Evolutionary conservation across 1,139 yeast species (phyloP).

Genomic region (Hansenula anomala): DNA sequence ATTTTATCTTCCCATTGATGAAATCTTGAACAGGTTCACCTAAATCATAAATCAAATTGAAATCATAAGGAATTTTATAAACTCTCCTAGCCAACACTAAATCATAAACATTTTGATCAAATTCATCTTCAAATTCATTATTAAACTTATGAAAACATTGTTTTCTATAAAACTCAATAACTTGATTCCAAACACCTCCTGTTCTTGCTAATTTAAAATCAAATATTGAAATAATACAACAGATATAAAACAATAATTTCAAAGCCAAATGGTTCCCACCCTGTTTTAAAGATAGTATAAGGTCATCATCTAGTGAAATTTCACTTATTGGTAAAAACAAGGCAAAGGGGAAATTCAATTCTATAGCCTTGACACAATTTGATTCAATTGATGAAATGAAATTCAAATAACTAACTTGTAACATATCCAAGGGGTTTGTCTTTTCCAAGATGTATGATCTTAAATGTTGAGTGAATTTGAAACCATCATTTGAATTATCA

Average conservation of each 20-base stretch:
- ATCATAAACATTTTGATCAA: slow-evolving; percentile 12
- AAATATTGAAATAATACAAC: slow-evolving; percentile 18
- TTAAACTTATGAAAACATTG: slow-evolving; percentile 2
- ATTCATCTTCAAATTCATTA: slow-evolving; percentile 14
- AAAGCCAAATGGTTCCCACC: slow-evolving; percentile 14
- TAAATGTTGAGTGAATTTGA: slow-evolving; percentile 4
- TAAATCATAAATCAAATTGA: background rate
- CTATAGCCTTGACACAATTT: slow-evolving; percentile 9
- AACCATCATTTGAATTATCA: background rate
- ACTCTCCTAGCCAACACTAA: slow-evolving; percentile 1
- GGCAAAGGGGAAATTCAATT: slow-evolving; percentile 16
- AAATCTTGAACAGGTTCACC: background rate
- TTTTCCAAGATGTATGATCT: slow-evolving; percentile 4
- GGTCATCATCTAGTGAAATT: slow-evolving; percentile 6
- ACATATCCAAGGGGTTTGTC: background rate
- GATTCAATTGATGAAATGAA: slow-evolving; percentile 1
- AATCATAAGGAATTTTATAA: background rate
- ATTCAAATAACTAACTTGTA: slow-evolving; percentile 5
- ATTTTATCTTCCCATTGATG: background rate
- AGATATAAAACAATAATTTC: slow-evolving; percentile 17
- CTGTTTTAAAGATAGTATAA: slow-evolving; percentile 9
- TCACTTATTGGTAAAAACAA: slow-evolving; percentile 10
- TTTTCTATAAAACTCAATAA: slow-evolving; percentile 13
- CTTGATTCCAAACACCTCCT: slow-evolving; percentile 23
- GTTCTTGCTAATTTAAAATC: slow-evolving; percentile 16